Percentiles rank a stretch among this genome's conserved stretches.
Conservation (phyloP, 306 rosid genomes). For the Castanea crenata region DNA sequence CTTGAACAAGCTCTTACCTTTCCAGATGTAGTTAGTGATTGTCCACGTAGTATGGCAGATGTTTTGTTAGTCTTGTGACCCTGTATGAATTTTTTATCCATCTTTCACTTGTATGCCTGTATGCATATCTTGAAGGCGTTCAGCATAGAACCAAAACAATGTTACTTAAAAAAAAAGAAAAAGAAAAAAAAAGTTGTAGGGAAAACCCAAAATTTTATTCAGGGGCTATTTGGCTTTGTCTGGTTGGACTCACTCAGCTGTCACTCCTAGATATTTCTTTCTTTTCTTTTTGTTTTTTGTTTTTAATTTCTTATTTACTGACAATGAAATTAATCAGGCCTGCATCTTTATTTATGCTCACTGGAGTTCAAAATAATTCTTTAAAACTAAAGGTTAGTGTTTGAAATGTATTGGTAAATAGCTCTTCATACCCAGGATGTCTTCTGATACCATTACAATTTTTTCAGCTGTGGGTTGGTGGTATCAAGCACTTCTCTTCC, state of each 20-base stretch:
- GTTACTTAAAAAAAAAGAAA: no score
- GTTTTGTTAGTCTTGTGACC: neutral
- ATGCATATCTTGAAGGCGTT: neutral
- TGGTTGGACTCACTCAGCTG: neutral
- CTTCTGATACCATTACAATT: slow-evolving; percentile 29
- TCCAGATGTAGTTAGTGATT: neutral
- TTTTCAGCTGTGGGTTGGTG: slow-evolving; percentile 55
- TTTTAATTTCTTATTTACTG: slow-evolving; percentile 31
- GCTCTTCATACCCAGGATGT: slow-evolving; percentile 14
- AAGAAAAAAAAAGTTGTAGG: neutral
- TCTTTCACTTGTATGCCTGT: neutral
- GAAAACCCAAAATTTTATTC: neutral
- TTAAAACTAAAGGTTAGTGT: slow-evolving; percentile 64
- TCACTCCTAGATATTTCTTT: slow-evolving; percentile 1
- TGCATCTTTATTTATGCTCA: slow-evolving; percentile 34
- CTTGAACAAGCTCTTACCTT: neutral
- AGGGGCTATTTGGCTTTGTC: neutral
- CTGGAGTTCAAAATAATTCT: slow-evolving; percentile 44
- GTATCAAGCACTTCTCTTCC: slow-evolving; percentile 70
- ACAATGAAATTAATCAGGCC: slow-evolving; percentile 61
- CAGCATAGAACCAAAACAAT: neutral
- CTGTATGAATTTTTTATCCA: neutral
- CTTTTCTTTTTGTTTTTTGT: neutral
- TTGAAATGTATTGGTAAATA: slow-evolving; percentile 19
- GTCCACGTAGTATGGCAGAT: neutral